phyloP scores from a whole-genome alignment of 2,329 filamentous ascomycete genomes.

The Claviceps humidiphila region DNA sequence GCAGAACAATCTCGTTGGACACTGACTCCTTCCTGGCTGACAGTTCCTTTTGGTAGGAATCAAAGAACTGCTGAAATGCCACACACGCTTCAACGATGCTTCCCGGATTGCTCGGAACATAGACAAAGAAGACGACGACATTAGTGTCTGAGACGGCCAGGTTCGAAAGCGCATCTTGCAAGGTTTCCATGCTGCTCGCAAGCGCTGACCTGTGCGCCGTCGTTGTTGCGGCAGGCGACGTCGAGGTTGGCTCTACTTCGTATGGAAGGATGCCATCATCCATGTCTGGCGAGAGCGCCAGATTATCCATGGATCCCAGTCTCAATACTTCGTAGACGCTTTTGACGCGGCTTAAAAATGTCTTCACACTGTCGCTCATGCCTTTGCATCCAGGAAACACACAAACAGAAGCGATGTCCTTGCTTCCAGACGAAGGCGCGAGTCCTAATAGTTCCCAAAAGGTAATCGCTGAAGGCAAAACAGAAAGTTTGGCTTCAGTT shows the following conservation, averaged over 20 bases:
- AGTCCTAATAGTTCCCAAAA: slow-evolving; percentile 79
- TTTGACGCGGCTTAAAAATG: slow-evolving; percentile 55
- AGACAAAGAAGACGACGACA: slow-evolving; percentile 65
- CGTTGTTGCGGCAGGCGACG: slow-evolving; percentile 26
- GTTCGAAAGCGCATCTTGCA: slow-evolving; percentile 33
- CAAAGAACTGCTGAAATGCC: slow-evolving; percentile 60
- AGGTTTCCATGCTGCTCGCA: slow-evolving; percentile 33
- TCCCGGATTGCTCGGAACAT: slow-evolving; percentile 48
- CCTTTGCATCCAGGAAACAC: slow-evolving; percentile 55
- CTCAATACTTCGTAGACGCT: slow-evolving; percentile 63
- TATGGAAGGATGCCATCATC: slow-evolving; percentile 36
- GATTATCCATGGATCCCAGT: slow-evolving; percentile 49
- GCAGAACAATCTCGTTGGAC: slow-evolving; percentile 58
- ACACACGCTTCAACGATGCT: slow-evolving; percentile 58
- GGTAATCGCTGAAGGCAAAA: slow-evolving; percentile 58
- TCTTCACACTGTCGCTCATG: slow-evolving; percentile 44
- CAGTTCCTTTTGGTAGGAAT: slow-evolving; percentile 35
- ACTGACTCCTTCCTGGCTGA: slow-evolving; percentile 28
- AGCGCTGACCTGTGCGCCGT: slow-evolving; percentile 32
- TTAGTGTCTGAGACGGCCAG: slow-evolving; percentile 37
- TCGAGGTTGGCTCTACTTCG: slow-evolving; percentile 32
- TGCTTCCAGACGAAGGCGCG: slow-evolving; percentile 54
- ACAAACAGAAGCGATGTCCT: slow-evolving; percentile 58
- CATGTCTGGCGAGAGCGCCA: slow-evolving; percentile 27
- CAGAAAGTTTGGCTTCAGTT: slow-evolving; percentile 54